Base-by-base conservation (phyloP, 495 filamentous ascomycete species). In the Hapsidospora chrysogenum region DNA sequence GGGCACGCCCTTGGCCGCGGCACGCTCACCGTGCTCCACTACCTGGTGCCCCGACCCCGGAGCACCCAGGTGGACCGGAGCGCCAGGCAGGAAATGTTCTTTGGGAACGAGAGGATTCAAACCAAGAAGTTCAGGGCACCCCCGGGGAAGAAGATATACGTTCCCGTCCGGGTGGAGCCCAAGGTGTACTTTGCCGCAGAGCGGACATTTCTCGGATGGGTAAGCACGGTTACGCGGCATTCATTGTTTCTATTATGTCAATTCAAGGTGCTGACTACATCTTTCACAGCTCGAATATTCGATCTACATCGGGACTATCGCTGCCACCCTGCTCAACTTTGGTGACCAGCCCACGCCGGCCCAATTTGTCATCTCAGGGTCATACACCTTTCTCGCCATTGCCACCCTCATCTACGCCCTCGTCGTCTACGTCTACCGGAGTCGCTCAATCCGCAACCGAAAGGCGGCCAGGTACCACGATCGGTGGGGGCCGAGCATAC, bases 131-230 rank as follows among this genome's bases (percentile, higher is more conserved):
- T 93, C 64, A 78, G 74, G 44, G 89, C 89, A 14, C 89, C 89
- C 7, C 78, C 77, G 52, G 86, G 86, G 16, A 95, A 95, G 56
- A 70, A 62, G 46, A 97, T 97, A 45, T 84, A 94, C 42, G 87
- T 97, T 16, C 89, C 86, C 19, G 77, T 96, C 29, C 74, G 89
- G 35, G 85, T 97, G 31, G 89, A 97, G 58, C 89, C 89, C 2
- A 97, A 97, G 54, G 89, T 97, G 41, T 92, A 85, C 56, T 93
- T 97, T 44, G 89, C 89, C 17, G 85, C 84, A 6, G 89, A 97
- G 51, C 72, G 89, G 40, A 97, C 89, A 9, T 97, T 94, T 57
- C 69, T 97, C 41, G 80, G 84, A 25, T 97, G 89, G 89, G 71
- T 75, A 58, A 49, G 66, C 54, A 3, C n/a, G n/a, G n/a, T n/a